phyloP scores from a whole-genome alignment of 78 protist genomes.

The Chrysochromulina parva region DNA sequence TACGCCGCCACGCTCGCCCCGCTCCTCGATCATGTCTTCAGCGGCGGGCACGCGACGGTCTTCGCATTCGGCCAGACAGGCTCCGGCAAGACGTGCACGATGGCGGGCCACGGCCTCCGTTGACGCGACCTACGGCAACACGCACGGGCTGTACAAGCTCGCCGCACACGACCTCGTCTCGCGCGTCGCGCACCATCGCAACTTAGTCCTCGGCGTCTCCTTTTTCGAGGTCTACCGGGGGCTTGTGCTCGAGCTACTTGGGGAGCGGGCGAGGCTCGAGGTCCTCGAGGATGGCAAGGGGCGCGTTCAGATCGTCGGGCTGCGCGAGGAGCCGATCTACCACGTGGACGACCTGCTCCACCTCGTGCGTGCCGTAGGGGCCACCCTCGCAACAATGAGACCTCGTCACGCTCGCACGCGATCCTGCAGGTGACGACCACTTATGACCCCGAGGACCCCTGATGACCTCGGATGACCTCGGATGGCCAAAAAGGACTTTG shows the following conservation, averaged over 20 bases:
- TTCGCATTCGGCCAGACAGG: too few relatives aligned
- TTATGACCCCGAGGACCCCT: too few relatives aligned
- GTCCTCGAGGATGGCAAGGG: not conserved
- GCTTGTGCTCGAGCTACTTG: not conserved
- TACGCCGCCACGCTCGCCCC: not conserved
- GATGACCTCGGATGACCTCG: too few relatives aligned
- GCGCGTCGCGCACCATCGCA: not conserved
- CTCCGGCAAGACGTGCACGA: too few relatives aligned
- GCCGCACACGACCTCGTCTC: constrained; percentile 23
- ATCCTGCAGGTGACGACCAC: constrained; percentile 54
- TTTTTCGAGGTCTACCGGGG: constrained; percentile 46
- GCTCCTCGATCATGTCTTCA: constrained; percentile 12
- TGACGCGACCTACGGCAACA: not conserved
- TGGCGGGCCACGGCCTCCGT: too few relatives aligned
- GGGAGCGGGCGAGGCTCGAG: not conserved
- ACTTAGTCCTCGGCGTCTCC: not conserved
- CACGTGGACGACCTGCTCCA: not conserved
- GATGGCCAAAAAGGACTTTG: too few relatives aligned
- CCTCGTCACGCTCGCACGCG: constrained; percentile 75
- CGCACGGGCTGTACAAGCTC: not conserved
- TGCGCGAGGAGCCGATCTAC: not conserved
- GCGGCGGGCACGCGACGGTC: constrained; percentile 16
- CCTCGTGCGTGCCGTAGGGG: constrained; percentile 33
- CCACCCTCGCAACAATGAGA: constrained; percentile 65
- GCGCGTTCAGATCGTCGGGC: constrained; percentile 1